Conservation (phyloP, 2,329 filamentous ascomycete genomes). For the Cordyceps pruinosa region DNA sequence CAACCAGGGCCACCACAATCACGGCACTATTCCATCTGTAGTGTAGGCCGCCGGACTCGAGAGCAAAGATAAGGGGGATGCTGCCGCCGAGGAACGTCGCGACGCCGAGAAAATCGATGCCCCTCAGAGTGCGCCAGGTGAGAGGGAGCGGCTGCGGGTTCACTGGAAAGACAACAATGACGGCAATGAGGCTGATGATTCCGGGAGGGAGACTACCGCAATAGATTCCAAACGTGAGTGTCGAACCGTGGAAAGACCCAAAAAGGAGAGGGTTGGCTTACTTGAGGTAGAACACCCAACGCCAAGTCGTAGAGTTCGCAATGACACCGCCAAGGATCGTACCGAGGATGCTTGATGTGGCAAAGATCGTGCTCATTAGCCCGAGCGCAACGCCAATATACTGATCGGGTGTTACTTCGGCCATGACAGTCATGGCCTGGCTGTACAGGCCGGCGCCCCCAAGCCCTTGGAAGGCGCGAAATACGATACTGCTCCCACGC, state of each 20-base stretch:
- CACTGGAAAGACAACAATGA: background rate
- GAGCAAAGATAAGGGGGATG: background rate
- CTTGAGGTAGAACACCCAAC: background rate
- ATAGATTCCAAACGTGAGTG: too few species aligned
- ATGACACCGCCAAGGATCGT: background rate
- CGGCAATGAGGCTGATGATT: background rate
- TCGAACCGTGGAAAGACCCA: too few species aligned
- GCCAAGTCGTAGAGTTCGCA: background rate
- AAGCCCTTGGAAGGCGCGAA: background rate
- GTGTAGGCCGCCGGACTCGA: background rate
- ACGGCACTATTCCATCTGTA: background rate
- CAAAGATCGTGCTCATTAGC: background rate
- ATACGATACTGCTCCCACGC: background rate
- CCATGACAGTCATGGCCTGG: background rate
- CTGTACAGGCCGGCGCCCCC: background rate
- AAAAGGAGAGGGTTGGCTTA: background rate
- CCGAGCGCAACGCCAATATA: background rate
- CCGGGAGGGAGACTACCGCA: background rate
- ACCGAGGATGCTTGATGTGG: background rate
- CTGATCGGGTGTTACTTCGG: background rate
- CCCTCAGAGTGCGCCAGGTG: background rate
- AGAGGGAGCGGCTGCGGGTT: background rate
- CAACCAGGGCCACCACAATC: background rate
- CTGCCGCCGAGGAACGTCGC: background rate
- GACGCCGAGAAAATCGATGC: slow-evolving; percentile 12